Evolutionary conservation across 1,284 basidiomycete species (phyloP), one percentile per base, ranked within the genome.

Genomic region (Naganishia albida): DNA sequence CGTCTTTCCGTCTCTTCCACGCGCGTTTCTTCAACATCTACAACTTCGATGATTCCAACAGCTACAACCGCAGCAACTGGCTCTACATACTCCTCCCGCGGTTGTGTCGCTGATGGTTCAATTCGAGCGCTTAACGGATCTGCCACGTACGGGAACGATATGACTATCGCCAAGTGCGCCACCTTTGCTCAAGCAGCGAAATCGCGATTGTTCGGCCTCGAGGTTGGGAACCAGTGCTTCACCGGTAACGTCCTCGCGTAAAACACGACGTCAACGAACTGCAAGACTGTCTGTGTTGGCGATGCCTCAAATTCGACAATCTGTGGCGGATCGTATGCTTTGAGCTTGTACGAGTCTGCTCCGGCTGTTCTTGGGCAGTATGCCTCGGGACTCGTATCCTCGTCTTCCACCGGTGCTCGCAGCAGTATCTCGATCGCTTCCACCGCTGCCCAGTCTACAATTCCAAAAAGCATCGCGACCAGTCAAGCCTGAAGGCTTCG

Each of bases 131-230:
- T 30, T 12, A 51, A 25, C 15, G 49, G 49, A 12, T 28, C 49
- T 7, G 1, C 49, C 3, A 28, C 28, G 3, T 53, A 10, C n/a
- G 51, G 16, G 3, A 28, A 6, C 15, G 34, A 53, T 20, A 38
- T 53, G 30, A 53, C 28, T 16, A 53, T 53, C 34, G 26, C 51
- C 16, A 53, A 53, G 12, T 38, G 51, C n/a, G 51, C 28, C 30
- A 38, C n/a, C 18, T 20, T 53, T 20, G 34, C 51, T 4, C 12
- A 53, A 30, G 34, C 51, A 1, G 51, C 28, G 16, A 23, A n/a
- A 6, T 38, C 34, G 3, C 51, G 51, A 34, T 53, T 20, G 30
- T 39, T 53, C 23, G 51, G 51, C 7, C 34, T 53, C 30, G 51
- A 53, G n/a, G 18, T 20, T 13, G 26, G 28, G 10, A 38, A 34